Percentiles rank a stretch among this genome's conserved stretches.
Conservation (phyloP, 208 protist genomes). For the Leishmania guyanensis region DNA sequence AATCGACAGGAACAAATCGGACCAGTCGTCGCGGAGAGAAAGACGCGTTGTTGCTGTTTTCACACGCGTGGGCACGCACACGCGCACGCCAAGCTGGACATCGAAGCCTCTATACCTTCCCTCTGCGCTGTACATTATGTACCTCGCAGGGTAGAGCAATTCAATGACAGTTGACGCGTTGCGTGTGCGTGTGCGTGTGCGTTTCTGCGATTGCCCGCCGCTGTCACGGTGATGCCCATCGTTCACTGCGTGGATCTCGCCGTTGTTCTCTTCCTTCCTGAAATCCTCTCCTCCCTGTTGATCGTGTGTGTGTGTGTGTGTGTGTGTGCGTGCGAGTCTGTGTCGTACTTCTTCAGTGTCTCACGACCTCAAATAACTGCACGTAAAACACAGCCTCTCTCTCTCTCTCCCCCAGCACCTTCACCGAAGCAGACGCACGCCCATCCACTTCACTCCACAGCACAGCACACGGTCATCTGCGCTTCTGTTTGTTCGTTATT, state of each 20-base stretch:
- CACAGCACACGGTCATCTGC: background rate
- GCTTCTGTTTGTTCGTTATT: background rate
- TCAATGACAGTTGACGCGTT: background rate
- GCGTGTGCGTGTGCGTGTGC: background rate
- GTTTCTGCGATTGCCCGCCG: background rate
- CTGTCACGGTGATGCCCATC: background rate
- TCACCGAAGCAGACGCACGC: background rate
- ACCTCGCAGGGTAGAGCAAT: background rate
- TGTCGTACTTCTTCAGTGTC: background rate
- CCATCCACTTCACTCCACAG: background rate
- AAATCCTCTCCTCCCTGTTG: background rate
- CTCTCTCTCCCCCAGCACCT: background rate
- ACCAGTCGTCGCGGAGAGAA: background rate
- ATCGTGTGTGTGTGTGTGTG: background rate
- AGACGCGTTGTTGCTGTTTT: background rate
- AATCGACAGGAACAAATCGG: background rate
- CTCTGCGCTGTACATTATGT: background rate
- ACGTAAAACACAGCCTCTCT: background rate
- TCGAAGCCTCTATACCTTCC: background rate
- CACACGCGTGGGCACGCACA: background rate
- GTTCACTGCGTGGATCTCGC: background rate
- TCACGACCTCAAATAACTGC: background rate
- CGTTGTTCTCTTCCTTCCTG: background rate
- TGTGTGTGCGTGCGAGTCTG: background rate
- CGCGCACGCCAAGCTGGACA: background rate